Conservation (phyloP, 306 rosid species). For the Coriaria nepalensis region DNA sequence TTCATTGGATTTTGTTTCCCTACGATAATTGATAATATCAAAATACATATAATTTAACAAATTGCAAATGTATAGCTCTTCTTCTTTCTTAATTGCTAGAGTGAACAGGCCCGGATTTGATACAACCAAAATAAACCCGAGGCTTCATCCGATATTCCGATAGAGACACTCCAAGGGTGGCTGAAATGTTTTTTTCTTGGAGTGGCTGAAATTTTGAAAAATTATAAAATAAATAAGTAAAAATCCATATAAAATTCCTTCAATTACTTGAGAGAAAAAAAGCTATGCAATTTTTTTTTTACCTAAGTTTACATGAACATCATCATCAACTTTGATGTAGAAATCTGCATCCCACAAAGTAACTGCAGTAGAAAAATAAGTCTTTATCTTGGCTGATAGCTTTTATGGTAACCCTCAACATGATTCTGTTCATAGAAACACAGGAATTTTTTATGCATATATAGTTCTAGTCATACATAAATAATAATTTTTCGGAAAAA, state of each 20-base stretch:
- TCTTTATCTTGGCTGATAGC: conserved; percentile 70
- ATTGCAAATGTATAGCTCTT: background rate
- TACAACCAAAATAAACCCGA: conserved; percentile 82
- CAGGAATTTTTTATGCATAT: too few relatives aligned
- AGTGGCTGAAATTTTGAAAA: too few relatives aligned
- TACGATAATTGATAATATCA: conserved; percentile 17
- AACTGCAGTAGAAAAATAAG: conserved; percentile 59
- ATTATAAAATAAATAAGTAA: too few relatives aligned
- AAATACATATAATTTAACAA: too few relatives aligned
- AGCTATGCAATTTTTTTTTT: too few relatives aligned
- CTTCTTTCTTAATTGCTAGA: conserved; percentile 62
- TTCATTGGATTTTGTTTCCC: conserved; percentile 86
- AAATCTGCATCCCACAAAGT: conserved; percentile 77
- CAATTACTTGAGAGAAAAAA: too few relatives aligned
- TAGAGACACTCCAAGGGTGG: conserved; percentile 54
- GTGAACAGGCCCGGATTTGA: conserved; percentile 93
- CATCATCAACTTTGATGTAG: conserved; percentile 89
- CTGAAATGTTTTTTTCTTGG: too few relatives aligned
- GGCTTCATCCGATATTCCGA: conserved; percentile 40
- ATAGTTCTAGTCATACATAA: too few relatives aligned
- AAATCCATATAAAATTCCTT: too few relatives aligned
- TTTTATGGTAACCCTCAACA: conserved; percentile 61
- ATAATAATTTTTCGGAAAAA: too few relatives aligned
- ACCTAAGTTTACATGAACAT: conserved; percentile 87
- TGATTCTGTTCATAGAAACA: conserved; percentile 51